Percentiles rank a stretch among this genome's conserved stretches.
Conservation (phyloP, 371 early-diverging fungal genomes). For the Mortierella sp. region DNA sequence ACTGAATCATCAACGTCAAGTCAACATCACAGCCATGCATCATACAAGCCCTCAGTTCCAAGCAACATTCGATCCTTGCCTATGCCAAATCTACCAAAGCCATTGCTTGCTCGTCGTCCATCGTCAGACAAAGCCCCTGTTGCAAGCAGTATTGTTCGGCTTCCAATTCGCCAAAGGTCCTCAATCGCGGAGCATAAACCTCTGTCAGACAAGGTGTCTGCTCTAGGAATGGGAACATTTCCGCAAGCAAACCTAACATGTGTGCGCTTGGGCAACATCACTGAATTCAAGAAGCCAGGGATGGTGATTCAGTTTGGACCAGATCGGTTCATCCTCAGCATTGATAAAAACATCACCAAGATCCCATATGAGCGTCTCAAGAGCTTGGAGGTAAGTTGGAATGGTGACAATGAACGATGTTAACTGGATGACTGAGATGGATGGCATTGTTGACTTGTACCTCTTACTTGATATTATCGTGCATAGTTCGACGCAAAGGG, state of each 20-base stretch:
- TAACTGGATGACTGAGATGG: too few species aligned
- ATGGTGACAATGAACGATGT: too few species aligned
- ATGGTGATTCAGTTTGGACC: conserved; percentile 44
- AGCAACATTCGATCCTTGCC: too few species aligned
- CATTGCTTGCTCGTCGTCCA: not conserved
- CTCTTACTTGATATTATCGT: too few species aligned
- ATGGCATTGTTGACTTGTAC: too few species aligned
- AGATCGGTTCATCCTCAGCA: conserved; percentile 26
- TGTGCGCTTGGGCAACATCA: conserved; percentile 11
- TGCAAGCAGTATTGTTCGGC: not conserved
- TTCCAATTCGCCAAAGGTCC: not conserved
- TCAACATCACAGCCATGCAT: too few species aligned
- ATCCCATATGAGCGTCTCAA: conserved; percentile 21
- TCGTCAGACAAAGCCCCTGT: too few species aligned
- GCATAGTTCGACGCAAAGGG: conserved; percentile 16
- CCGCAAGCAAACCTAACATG: conserved; percentile 22
- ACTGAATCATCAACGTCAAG: not conserved
- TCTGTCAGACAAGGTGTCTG: conserved; percentile 6
- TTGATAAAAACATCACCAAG: conserved; percentile 23
- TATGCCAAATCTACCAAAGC: not conserved
- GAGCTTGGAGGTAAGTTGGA: conserved; percentile 21
- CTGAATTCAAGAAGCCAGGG: conserved; percentile 15
- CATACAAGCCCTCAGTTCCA: too few species aligned
- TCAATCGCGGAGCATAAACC: not conserved
- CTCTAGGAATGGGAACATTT: conserved; percentile 31